Evolutionary conservation across 805 yeast genomes (phyloP).

Genomic region (Starmerella apis): DNA sequence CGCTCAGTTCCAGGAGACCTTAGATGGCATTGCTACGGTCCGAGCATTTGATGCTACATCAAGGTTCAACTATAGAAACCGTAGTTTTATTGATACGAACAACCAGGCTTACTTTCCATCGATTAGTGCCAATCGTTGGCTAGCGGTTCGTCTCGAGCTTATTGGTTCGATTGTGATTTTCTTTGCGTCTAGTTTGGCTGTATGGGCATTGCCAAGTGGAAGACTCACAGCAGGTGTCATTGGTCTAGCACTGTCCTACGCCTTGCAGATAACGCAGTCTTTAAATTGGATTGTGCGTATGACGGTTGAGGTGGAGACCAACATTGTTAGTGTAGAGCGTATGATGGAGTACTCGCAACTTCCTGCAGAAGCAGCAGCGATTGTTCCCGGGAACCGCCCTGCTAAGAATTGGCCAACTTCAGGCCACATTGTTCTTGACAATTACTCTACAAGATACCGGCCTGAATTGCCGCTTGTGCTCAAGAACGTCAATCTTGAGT

Average conservation of each 20-base stretch:
- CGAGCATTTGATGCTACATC: slow-evolving; percentile 61
- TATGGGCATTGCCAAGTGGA: slow-evolving; percentile 58
- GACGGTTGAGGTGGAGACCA: slow-evolving; percentile 97
- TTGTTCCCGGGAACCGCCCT: slow-evolving; percentile 58
- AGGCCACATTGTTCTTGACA: slow-evolving; percentile 56
- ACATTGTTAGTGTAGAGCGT: slow-evolving; percentile 93
- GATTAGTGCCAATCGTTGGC: slow-evolving; percentile 91
- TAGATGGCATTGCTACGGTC: slow-evolving; percentile 67
- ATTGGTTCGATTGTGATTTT: slow-evolving; percentile 82
- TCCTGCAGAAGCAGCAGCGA: slow-evolving; percentile 71
- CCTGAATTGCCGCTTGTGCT: slow-evolving; percentile 70
- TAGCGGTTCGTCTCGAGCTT: slow-evolving; percentile 86
- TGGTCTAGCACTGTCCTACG: slow-evolving; percentile 88
- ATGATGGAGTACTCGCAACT: slow-evolving; percentile 77
- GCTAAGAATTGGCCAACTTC: slow-evolving; percentile 58
- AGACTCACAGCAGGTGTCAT: slow-evolving; percentile 76
- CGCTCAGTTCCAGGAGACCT: slow-evolving; percentile 72
- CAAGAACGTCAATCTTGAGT: slow-evolving; percentile 51
- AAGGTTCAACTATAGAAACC: slow-evolving; percentile 51
- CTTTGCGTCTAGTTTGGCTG: slow-evolving; percentile 73
- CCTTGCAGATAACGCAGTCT: slow-evolving; percentile 84
- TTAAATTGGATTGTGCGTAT: slow-evolving; percentile 96
- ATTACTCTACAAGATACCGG: slow-evolving; percentile 79
- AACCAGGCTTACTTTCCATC: slow-evolving; percentile 90
- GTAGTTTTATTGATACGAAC: slow-evolving; percentile 59